These are phyloP conservation scores for Plasmodium coatneyi DNA, from an alignment of 169 alveolate genomes.

Conservation along the genomic window DNA sequence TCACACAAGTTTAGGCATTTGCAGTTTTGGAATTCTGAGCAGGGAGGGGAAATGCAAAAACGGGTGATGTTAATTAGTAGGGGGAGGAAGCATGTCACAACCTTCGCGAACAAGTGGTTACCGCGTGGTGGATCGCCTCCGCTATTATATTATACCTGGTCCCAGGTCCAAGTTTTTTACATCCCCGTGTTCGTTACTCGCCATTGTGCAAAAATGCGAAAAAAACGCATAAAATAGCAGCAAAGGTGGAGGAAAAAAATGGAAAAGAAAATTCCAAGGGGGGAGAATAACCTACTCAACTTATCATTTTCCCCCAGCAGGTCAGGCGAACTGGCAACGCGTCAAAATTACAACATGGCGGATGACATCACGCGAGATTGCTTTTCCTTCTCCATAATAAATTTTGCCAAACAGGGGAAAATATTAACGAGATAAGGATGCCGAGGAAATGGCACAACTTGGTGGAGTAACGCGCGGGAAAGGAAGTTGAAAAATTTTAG, in stretches of 20 bases:
- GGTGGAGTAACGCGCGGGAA: neutral
- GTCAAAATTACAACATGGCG: neutral
- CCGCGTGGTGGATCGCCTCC: neutral
- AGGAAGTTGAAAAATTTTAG: neutral
- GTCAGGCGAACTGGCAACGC: neutral
- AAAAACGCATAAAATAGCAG: neutral
- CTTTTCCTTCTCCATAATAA: neutral
- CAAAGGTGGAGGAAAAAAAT: neutral
- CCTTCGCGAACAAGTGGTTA: neutral
- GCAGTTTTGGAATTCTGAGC: conserved; percentile 78
- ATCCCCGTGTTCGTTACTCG: conserved; percentile 39
- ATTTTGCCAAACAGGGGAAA: neutral
- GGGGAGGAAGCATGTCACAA: neutral
- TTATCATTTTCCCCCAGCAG: neutral
- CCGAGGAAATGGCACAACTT: neutral
- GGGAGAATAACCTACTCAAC: neutral
- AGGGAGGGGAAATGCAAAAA: neutral
- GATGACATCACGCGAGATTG: neutral
- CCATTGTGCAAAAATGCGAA: conserved; percentile 1
- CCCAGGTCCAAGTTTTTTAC: conserved; percentile 55
- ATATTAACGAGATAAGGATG: neutral
- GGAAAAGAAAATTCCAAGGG: neutral
- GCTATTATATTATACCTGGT: conserved; percentile 4
- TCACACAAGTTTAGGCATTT: conserved; percentile 85
- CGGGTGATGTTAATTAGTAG: neutral